Evolutionary conservation across 805 yeast species (phyloP).

Genomic region (Candida corydali): DNA sequence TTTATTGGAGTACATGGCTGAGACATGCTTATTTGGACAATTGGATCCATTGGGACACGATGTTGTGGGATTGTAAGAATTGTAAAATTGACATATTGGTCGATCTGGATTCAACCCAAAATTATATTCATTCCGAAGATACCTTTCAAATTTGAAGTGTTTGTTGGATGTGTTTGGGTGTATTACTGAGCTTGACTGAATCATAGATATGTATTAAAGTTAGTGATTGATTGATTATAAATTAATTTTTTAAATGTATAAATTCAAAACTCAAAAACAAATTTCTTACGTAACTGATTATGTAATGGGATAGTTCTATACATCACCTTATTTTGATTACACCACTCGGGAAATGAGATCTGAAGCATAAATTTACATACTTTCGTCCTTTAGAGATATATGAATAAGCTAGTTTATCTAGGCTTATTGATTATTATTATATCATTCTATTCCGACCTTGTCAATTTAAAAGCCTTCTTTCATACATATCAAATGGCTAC

Average conservation of each 20-base stretch:
- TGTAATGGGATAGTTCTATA: neutral
- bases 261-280: neutral
- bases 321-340: neutral
- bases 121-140: constrained; percentile 72
- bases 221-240: neutral
- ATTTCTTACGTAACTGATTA: neutral
- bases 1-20: constrained; percentile 43
- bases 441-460: neutral
- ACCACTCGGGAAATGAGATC: too few relatives aligned
- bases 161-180: constrained; percentile 38
- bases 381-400: too few relatives aligned
- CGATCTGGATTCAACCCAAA: constrained; percentile 85
- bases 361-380: too few relatives aligned
- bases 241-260: neutral
- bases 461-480: neutral
- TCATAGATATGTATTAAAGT: constrained; percentile 17
- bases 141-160: constrained; percentile 70
- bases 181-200: constrained; percentile 34
- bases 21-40: constrained; percentile 84
- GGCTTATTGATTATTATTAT: neutral
- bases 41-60: constrained; percentile 82
- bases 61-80: constrained; percentile 47
- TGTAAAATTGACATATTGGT: constrained; percentile 76
- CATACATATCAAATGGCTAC: neutral
- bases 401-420: neutral